Percentiles rank a stretch among this genome's conserved stretches.
These are phyloP conservation scores for Trichophyton mentagrophytes DNA, from an alignment of 2,329 filamentous ascomycete genomes.

Conservation along the genomic window DNA sequence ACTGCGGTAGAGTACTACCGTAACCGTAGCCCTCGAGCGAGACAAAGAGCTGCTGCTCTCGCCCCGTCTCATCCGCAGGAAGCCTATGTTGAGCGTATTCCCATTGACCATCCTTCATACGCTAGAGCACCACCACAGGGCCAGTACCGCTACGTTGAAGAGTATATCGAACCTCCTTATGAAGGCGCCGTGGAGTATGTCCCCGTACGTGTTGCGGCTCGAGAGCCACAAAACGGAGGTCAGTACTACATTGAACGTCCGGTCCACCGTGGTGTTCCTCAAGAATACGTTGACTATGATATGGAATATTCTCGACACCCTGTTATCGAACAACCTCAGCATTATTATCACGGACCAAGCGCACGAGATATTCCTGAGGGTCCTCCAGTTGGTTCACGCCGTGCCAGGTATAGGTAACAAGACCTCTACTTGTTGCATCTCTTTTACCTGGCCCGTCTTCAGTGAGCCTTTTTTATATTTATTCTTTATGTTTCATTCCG, in stretches of 20 bases:
- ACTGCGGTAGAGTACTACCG: conserved; percentile 18
- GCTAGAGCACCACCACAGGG: conserved; percentile 10
- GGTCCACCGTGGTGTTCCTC: conserved; percentile 12
- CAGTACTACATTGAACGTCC: conserved; percentile 19
- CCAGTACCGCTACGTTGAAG: conserved; percentile 19
- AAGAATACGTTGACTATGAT: conserved; percentile 15
- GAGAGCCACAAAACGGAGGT: conserved; percentile 12
- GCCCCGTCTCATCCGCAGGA: conserved; percentile 13
- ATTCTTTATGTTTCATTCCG: neutral
- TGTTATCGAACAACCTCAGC: conserved; percentile 12
- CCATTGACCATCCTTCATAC: conserved; percentile 12
- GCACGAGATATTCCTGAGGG: conserved; percentile 9
- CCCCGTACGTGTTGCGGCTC: conserved; percentile 15
- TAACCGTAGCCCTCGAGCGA: conserved; percentile 15
- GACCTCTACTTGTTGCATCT: neutral
- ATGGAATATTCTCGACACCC: conserved; percentile 13
- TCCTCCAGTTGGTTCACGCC: conserved; percentile 8
- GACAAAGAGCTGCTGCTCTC: conserved; percentile 8
- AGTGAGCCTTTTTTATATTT: neutral
- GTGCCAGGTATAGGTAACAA: conserved; percentile 13
- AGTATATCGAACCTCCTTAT: conserved; percentile 15
- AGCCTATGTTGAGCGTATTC: conserved; percentile 13
- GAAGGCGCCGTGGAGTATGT: conserved; percentile 18
- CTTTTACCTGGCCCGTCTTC: neutral
- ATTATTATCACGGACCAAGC: conserved; percentile 11